Evolutionary conservation across 345 rosid genomes (phyloP).

Genomic region (Lepidium africanum): DNA sequence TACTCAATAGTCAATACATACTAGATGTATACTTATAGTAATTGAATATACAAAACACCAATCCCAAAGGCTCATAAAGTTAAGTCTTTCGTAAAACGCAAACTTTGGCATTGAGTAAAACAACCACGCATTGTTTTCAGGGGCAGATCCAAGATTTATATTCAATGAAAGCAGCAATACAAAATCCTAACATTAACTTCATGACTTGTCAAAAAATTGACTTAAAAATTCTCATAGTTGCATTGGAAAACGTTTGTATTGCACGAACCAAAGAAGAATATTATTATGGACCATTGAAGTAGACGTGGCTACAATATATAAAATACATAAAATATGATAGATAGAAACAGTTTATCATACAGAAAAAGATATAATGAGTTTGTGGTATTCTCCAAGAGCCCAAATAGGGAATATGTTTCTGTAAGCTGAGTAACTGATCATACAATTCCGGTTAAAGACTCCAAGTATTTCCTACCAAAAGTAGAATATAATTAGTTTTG

Average conservation of each 20-base stretch:
- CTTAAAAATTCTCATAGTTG: too few relatives aligned
- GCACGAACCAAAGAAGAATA: too few relatives aligned
- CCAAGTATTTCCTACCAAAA: constrained; percentile 50
- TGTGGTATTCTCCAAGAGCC: constrained; percentile 59
- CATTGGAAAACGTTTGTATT: too few relatives aligned
- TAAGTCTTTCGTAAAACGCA: background rate
- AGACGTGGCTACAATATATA: too few relatives aligned
- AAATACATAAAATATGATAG: too few relatives aligned
- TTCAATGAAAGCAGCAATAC: too few relatives aligned
- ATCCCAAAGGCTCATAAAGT: background rate
- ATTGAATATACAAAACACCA: background rate
- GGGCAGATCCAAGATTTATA: too few relatives aligned
- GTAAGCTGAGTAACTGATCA: constrained; percentile 58
- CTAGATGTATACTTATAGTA: background rate
- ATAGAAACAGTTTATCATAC: background rate
- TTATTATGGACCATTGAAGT: too few relatives aligned
- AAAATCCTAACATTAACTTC: too few relatives aligned
- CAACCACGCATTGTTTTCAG: background rate
- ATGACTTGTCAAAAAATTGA: too few relatives aligned
- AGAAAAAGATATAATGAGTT: background rate
- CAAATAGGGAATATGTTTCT: constrained; percentile 54
- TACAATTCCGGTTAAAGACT: constrained; percentile 55
- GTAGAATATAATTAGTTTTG: background rate
- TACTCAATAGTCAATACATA: background rate
- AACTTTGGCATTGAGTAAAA: background rate